phyloP scores from a whole-genome alignment of 2,329 filamentous ascomycete genomes.

The Alternaria sp. region DNA sequence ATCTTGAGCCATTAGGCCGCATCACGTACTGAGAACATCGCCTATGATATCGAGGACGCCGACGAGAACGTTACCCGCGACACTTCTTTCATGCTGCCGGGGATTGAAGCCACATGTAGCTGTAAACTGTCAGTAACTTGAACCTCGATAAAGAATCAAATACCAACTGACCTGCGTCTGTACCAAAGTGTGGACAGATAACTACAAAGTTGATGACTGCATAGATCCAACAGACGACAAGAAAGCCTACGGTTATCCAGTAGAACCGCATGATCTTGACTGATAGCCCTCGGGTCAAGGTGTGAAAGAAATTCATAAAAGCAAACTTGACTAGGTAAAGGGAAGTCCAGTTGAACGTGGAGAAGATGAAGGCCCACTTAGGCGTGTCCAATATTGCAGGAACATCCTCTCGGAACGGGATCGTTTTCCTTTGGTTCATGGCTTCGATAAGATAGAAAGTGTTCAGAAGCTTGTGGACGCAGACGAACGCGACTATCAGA shows the following conservation, averaged over 20 bases:
- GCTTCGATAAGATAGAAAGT: slow-evolving; percentile 13
- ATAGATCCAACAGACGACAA: background rate
- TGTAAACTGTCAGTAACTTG: background rate
- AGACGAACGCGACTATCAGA: background rate
- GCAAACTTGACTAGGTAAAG: slow-evolving; percentile 12
- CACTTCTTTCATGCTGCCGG: slow-evolving; percentile 4
- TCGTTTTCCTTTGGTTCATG: slow-evolving; percentile 8
- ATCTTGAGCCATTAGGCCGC: background rate
- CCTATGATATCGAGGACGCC: slow-evolving; percentile 8
- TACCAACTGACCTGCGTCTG: slow-evolving; percentile 3
- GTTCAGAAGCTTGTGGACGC: slow-evolving; percentile 7
- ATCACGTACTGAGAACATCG: slow-evolving; percentile 7
- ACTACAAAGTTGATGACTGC: background rate
- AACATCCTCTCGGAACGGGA: slow-evolving; percentile 10
- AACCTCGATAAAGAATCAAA: background rate
- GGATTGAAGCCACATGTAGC: slow-evolving; percentile 6
- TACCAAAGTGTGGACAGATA: slow-evolving; percentile 11
- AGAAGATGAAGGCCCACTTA: slow-evolving; percentile 9
- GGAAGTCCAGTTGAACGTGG: slow-evolving; percentile 7
- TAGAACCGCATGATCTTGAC: background rate
- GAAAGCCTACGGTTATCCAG: background rate
- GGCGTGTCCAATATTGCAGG: slow-evolving; percentile 5
- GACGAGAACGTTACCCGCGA: background rate
- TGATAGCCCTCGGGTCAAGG: background rate
- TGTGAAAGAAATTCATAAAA: slow-evolving; percentile 10